Conservation (phyloP, 2,329 filamentous ascomycete species). For the Didymella keratinophila region DNA sequence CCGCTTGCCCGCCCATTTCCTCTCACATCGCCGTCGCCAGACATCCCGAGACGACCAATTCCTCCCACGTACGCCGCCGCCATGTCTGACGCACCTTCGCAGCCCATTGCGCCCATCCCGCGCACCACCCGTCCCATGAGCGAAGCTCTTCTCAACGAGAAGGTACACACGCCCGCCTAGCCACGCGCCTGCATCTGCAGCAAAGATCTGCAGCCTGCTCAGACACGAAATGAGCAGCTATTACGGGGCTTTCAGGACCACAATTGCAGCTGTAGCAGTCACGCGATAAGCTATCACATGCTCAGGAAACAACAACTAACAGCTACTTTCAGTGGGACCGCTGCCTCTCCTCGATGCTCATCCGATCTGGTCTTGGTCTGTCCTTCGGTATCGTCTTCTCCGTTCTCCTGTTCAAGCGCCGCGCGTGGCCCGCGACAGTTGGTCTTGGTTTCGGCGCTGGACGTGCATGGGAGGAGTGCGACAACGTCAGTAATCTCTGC, state of each 20-base stretch:
- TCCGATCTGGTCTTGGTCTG: conserved; percentile 94
- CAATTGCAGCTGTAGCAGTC: conserved; percentile 19
- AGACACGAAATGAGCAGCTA: no score
- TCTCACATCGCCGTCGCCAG: conserved; percentile 26
- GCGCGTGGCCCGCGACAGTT: conserved; percentile 96
- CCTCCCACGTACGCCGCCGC: conserved; percentile 37
- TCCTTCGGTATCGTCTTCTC: conserved; percentile 99
- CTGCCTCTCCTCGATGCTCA: conserved; percentile 95
- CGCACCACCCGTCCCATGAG: conserved; percentile 82
- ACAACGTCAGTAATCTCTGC: conserved; percentile 71
- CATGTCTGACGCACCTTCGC: conserved; percentile 66
- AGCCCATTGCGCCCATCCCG: conserved; percentile 68
- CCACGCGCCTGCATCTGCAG: neutral
- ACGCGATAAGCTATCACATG: conserved; percentile 26
- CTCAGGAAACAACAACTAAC: conserved; percentile 28
- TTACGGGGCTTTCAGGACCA: neutral
- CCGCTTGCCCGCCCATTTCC: conserved; percentile 22
- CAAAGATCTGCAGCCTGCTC: no score
- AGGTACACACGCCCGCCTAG: conserved; percentile 68
- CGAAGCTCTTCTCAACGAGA: conserved; percentile 98
- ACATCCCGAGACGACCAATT: conserved; percentile 40
- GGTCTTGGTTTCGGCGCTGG: conserved; percentile 95
- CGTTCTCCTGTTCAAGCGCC: conserved; percentile 95
- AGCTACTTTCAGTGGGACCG: conserved; percentile 83
- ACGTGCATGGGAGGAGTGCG: conserved; percentile 97